phyloP scores from a whole-genome alignment of 2,329 filamentous ascomycete species.

The Curvularia verruculosa region DNA sequence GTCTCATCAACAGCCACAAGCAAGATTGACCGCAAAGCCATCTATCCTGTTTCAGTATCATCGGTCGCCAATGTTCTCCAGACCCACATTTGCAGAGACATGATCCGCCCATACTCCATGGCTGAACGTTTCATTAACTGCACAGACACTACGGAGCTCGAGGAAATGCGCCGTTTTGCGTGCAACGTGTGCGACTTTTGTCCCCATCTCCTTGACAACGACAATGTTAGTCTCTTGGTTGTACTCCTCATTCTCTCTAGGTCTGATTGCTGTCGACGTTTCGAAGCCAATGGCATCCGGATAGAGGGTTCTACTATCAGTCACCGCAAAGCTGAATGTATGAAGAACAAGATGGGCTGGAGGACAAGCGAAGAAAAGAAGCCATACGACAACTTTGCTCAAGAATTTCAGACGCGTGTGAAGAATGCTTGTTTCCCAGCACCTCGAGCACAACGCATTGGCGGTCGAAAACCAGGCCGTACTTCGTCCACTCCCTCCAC shows the following conservation, averaged over 20 bases:
- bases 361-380: constrained; percentile 41
- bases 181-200: constrained; percentile 47
- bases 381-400: constrained; percentile 44
- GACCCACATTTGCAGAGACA: constrained; percentile 44
- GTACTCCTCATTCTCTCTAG: constrained; percentile 45
- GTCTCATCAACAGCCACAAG: constrained; percentile 47
- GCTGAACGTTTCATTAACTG: constrained; percentile 43
- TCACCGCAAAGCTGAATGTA: constrained; percentile 47
- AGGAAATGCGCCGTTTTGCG: constrained; percentile 42
- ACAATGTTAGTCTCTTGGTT: constrained; percentile 46
- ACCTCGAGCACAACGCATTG: constrained; percentile 31
- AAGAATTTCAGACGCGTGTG: constrained; percentile 45
- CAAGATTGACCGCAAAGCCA: constrained; percentile 41
- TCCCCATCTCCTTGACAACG: constrained; percentile 49
- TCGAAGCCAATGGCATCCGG: constrained; percentile 47
- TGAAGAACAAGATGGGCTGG: constrained; percentile 48
- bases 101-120: constrained; percentile 44
- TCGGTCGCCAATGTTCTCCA: constrained; percentile 44
- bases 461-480: constrained; percentile 25
- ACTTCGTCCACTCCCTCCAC: constrained; percentile 30
- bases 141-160: constrained; percentile 41
- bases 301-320: constrained; percentile 49
- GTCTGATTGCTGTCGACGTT: constrained; percentile 45
- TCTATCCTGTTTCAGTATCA: constrained; percentile 45
- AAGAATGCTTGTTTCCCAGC: constrained; percentile 43